Evolutionary conservation across 768 basidiomycete species (phyloP), one percentile per base, ranked within the genome.

Genomic region (Lyophyllum semitale): DNA sequence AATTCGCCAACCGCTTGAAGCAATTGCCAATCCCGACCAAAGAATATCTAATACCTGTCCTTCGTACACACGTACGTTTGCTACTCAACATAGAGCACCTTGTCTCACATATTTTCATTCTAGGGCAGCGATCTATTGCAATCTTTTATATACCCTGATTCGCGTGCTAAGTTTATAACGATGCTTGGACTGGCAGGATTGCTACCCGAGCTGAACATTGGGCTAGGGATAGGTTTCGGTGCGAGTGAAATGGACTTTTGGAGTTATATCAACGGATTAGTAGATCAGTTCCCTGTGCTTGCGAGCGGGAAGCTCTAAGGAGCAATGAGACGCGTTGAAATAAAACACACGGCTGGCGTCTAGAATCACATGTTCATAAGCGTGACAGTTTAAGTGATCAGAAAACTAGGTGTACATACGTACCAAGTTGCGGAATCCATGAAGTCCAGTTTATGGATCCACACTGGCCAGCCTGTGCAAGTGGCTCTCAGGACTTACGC

Each of bases 91-190:
- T 18, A n/a, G 22, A 2, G 44, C 18, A 18, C 29, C 4, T 18
- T 51, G 46, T 51, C n/a, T 55, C 53, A 23, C 29, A 35, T 4
- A 15, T 26, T 53, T 30, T 18, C 12, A 9, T 30, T 4, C 29
- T 56, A 92, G 91, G 81, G 80, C 33, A 72, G 75, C 25, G 68
- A 78, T 2, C 70, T 93, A 41, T 68, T 91, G 37, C 75, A 70
- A 13, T 70, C 77, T 1, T 90, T 91, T 63, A 71, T 90, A 38
- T 93, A 81, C 63, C 91, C 91, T 1, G 88, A 91, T 53, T 91
- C 91, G 12, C 82, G 91, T 4, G 84, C 81, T 2, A 76, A 80
- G 51, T 85, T 92, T 51, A 59, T 89, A n/a, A 70, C 77, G 47
- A 71, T 90, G 20, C 61, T 91, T 8, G 71, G 68, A 18, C 70